Percentiles rank a stretch among this genome's conserved stretches.
Evolutionary conservation across 2,329 filamentous ascomycete genomes (phyloP).

Genomic region (Hymenoscyphus linearis): DNA sequence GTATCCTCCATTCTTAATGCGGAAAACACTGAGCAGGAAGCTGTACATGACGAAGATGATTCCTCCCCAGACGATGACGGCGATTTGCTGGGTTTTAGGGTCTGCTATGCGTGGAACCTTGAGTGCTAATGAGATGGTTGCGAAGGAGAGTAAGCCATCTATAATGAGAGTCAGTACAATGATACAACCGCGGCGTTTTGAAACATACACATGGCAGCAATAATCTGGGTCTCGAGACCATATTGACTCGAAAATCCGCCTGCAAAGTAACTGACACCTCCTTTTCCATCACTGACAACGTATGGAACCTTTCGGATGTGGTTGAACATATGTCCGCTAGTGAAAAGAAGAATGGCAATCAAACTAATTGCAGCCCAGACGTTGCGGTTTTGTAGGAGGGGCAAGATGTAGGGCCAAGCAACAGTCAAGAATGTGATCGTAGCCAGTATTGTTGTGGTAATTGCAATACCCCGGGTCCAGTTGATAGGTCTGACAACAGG

Average conservation of each 20-base stretch:
- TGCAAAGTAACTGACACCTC: conserved; percentile 86
- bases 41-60: conserved; percentile 83
- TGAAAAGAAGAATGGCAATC: conserved; percentile 87
- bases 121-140: conserved; percentile 81
- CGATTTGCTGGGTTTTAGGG: conserved; percentile 70
- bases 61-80: conserved; percentile 72
- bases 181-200: neutral
- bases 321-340: conserved; percentile 98
- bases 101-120: conserved; percentile 89
- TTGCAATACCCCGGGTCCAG: conserved; percentile 68
- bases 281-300: conserved; percentile 75
- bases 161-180: conserved; percentile 7
- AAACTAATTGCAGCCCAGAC: conserved; percentile 89
- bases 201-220: conserved; percentile 84
- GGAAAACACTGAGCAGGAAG: conserved; percentile 89
- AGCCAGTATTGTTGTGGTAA: conserved; percentile 65
- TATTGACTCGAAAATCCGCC: conserved; percentile 89
- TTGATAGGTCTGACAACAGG: conserved; percentile 80
- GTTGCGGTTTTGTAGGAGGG: conserved; percentile 82
- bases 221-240: conserved; percentile 90
- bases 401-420: conserved; percentile 72
- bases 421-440: conserved; percentile 63
- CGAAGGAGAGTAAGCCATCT: conserved; percentile 82
- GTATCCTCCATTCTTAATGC: conserved; percentile 90
- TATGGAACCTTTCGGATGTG: conserved; percentile 96